phyloP scores from a whole-genome alignment of 805 yeast species.

The Wickerhamomyces pijperi region DNA sequence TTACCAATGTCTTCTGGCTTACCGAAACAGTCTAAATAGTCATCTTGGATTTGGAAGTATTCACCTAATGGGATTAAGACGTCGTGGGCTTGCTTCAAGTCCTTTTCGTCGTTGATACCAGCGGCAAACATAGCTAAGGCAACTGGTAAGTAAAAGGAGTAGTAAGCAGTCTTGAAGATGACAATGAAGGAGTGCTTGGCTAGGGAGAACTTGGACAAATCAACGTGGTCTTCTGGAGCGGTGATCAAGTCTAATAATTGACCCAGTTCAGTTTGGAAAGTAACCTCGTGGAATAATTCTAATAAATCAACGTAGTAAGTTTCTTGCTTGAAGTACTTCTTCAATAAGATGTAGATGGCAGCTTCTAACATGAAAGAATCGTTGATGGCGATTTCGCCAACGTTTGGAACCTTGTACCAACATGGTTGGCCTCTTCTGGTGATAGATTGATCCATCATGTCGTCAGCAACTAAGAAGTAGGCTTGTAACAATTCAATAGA shows the following conservation, averaged over 20 bases:
- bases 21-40: slow-evolving; percentile 92
- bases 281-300: slow-evolving; percentile 93
- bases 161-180: slow-evolving; percentile 93
- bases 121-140: slow-evolving; percentile 93
- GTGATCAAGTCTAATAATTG: slow-evolving; percentile 92
- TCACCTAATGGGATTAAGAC: slow-evolving; percentile 92
- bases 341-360: slow-evolving; percentile 79
- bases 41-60: slow-evolving; percentile 98
- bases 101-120: slow-evolving; percentile 59
- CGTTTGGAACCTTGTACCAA: slow-evolving; percentile 79
- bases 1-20: slow-evolving; percentile 96
- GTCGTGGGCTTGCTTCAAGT: slow-evolving; percentile 79
- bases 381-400: slow-evolving; percentile 90
- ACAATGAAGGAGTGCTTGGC: slow-evolving; percentile 92
- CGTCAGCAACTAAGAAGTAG: slow-evolving; percentile 94
- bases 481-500: slow-evolving; percentile 90
- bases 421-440: slow-evolving; percentile 99
- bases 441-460: slow-evolving; percentile 93
- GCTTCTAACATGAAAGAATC: slow-evolving; percentile 96
- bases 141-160: slow-evolving; percentile 94
- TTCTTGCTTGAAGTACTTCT: slow-evolving; percentile 78
- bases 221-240: slow-evolving; percentile 93
- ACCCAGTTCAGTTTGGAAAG: slow-evolving; percentile 96
- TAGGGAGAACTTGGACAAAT: slow-evolving; percentile 74
- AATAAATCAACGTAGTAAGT: slow-evolving; percentile 78